phyloP scores from a whole-genome alignment of 345 rosid species.

The Lumnitzera littorea region DNA sequence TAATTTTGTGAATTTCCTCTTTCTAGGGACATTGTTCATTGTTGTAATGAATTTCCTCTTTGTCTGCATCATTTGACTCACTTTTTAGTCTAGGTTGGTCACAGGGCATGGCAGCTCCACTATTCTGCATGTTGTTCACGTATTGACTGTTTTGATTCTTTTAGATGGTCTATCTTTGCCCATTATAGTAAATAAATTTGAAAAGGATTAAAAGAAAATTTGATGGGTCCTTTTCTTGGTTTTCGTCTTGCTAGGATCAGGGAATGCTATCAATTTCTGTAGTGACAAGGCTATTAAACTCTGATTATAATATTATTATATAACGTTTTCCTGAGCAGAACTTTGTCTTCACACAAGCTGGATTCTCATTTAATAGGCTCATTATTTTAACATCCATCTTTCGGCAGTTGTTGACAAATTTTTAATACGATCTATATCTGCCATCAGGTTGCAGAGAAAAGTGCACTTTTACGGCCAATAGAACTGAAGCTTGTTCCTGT shows the following conservation, averaged over 20 bases:
- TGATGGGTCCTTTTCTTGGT: too few relatives aligned
- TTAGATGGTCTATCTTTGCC: too few relatives aligned
- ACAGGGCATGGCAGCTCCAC: neutral
- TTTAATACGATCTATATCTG: slow-evolving; percentile 8
- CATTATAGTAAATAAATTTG: too few relatives aligned
- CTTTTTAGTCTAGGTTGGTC: neutral
- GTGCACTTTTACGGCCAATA: slow-evolving; percentile 70
- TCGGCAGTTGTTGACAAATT: neutral
- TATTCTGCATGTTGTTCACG: neutral
- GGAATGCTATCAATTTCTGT: too few relatives aligned
- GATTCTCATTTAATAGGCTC: neutral
- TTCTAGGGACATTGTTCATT: neutral
- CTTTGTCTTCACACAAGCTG: too few relatives aligned
- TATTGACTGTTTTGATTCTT: neutral
- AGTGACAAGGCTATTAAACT: too few relatives aligned
- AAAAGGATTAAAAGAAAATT: too few relatives aligned
- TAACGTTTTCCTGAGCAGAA: too few relatives aligned
- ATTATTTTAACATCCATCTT: neutral
- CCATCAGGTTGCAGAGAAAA: slow-evolving; percentile 87
- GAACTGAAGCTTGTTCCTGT: slow-evolving; percentile 90
- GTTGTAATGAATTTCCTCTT: neutral
- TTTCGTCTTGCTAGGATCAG: too few relatives aligned
- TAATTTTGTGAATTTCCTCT: too few relatives aligned
- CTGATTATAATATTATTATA: too few relatives aligned
- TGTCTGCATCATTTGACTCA: neutral